Evolutionary conservation across 176 grass and related monocot genomes (phyloP), one percentile per base, ranked within the genome.

Genomic region (Cenchrus fungigraminus): DNA sequence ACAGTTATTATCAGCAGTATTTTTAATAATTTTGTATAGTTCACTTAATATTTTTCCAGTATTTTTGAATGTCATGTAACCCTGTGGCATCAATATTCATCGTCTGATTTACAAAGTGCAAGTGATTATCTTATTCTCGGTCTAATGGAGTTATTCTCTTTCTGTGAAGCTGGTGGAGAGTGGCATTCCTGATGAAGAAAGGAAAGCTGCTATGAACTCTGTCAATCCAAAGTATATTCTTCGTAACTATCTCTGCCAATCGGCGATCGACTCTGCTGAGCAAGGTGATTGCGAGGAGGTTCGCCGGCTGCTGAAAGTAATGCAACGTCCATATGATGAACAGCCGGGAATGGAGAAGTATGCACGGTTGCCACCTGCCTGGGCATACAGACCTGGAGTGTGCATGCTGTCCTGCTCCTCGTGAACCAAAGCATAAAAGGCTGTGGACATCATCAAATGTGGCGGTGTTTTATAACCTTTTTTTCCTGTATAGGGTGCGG

Each of bases 351-450:
- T 98, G 97, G 97, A 94, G 86, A 98, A 94, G 44, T 98, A 98
- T 4, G 97, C 97, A 4, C 78, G 93, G 50, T 74, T 99, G 79
- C 97, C 93, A 9, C 97, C 97, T 16, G 93, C 97, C 1, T 99
- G 97, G 97, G 97, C 97, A 42, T 99, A 99, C 83, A 91, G 97
- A 78, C 97, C 97, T 5, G 97, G 97, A 2, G 97, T 99, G n/a
- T 85, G 97, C 84, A 99, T 99, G 97, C 81, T 99, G 17, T 99
- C 97, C 17, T 99, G 97, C 86, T 99, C 97, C 10, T 99, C 97
- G 10, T 99, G 91, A 99, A 50, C 46, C 8, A 12, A 12, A 54
- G 9, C 6, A 49, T 58, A 49, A 29, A 54, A 63, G 37, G 3
- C 37, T 3, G 32, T 4, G 49, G 37, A 40, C 37, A 22, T 25